Base-by-base conservation (phyloP, 2,329 filamentous ascomycete species). In the Diaporthe citri region DNA sequence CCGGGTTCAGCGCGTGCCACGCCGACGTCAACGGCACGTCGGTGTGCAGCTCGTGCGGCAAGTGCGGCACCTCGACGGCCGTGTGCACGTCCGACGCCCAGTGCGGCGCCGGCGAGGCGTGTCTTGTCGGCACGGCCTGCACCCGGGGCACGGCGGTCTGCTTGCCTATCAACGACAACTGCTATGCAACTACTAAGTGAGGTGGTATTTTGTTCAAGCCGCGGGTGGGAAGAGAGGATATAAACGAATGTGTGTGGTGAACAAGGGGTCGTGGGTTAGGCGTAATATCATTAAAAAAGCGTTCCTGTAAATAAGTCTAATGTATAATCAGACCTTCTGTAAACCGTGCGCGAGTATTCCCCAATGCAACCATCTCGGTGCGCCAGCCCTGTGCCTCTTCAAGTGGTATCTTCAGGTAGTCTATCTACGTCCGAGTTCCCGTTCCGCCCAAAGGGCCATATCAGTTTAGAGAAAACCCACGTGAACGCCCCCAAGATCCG, bases 1-100 rank as follows among this genome's bases (percentile, higher is more conserved):
- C 56, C 1, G 28, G 34, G 7, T 75, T 64, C 39, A 73, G 55
- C 48, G 71, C 62, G 17, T 75, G 73, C 69, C 73, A 75, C 48
- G 17, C 15, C 28, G 60, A 55, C 31, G 28, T 69, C 60, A 67
- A 39, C 55, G 55, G 70, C 7, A 71, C 52, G 10, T 39, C 51
- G 1, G 12, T 73, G 5, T 75, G 74, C 43, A 34, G 34, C 62
- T 73, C 64, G 48, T 75, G 73, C 51, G 73, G 73, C 34, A 72
- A 41, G 48, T 75, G 73, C 46, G 70, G 73, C 12, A 55, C 73
- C n/a, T 25, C 34, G 22, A 62, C n/a, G 51, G 51, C 70, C 13
- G 34, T 41, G 34, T 72, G 73, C 70, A 52, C 59, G 20, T 59
- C 55, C 17, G 73, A 75, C 28, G n/a, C 69, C 9, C 28, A 72